Percentiles rank a stretch among this genome's conserved stretches.
Conservation (phyloP, 768 basidiomycete species). For the Tephrocybe sp. region DNA sequence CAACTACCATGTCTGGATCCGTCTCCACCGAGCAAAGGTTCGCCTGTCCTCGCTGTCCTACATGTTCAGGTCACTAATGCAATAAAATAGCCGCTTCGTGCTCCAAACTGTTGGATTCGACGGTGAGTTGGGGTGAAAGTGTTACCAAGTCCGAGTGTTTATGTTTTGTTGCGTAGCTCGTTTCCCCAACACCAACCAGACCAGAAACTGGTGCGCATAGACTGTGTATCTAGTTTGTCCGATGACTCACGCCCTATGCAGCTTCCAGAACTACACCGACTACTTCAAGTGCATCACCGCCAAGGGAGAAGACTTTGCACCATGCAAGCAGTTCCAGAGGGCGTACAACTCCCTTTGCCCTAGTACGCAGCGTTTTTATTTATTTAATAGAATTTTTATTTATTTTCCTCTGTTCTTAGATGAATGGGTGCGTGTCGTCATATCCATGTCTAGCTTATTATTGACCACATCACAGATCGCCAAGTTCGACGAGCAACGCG, state of each 20-base stretch:
- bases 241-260: conserved; percentile 24
- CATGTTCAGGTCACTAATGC: conserved; percentile 17
- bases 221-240: too few species aligned
- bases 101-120: conserved; percentile 97
- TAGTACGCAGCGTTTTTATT: conserved; percentile 60
- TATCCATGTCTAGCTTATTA: conserved; percentile 12
- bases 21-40: conserved; percentile 41
- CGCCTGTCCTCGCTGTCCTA: background rate
- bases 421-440: conserved; percentile 70
- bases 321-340: conserved; percentile 98
- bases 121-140: conserved; percentile 42
- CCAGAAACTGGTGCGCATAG: conserved; percentile 74
- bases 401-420: conserved; percentile 43
- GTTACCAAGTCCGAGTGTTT: conserved; percentile 1
- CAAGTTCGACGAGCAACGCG: conserved; percentile 95
- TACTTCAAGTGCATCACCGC: conserved; percentile 97
- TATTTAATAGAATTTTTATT: conserved; percentile 3
- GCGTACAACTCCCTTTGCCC: conserved; percentile 97
- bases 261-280: conserved; percentile 96
- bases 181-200: conserved; percentile 93
- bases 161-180: conserved; percentile 53
- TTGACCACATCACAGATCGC: conserved; percentile 49
- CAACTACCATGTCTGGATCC: conserved; percentile 60
- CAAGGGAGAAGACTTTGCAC: conserved; percentile 97
- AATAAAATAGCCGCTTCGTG: conserved; percentile 66